Evolutionary conservation across 2,329 filamentous ascomycete genomes (phyloP).

Genomic region (Helminthosporium solani): DNA sequence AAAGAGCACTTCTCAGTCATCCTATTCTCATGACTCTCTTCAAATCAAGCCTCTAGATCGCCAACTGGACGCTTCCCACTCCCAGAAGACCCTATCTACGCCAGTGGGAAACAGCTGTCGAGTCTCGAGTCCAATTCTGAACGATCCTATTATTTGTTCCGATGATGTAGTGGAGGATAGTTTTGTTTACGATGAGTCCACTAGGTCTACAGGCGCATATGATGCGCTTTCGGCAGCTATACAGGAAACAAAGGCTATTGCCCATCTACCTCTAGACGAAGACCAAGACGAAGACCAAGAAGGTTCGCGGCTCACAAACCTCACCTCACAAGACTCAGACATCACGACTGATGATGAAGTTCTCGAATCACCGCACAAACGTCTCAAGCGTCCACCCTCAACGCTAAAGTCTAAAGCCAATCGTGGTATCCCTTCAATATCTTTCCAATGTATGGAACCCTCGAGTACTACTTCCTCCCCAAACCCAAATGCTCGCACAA

Average conservation of each 20-base stretch:
- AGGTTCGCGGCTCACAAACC: constrained; percentile 24
- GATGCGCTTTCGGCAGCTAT: constrained; percentile 68
- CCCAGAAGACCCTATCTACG: constrained; percentile 41
- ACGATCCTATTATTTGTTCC: constrained; percentile 3
- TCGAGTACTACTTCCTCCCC: constrained; percentile 47
- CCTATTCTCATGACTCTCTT: constrained; percentile 43
- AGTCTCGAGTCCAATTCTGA: constrained; percentile 7
- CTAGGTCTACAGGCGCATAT: constrained; percentile 3
- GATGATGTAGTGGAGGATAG: constrained; percentile 34
- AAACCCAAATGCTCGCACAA: constrained; percentile 74
- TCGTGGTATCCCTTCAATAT: constrained; percentile 54
- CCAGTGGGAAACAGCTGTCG: constrained; percentile 34
- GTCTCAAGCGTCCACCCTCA: constrained; percentile 5
- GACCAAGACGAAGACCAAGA: constrained; percentile 40
- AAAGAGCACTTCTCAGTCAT: constrained; percentile 7
- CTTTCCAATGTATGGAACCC: constrained; percentile 62
- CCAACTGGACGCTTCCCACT: constrained; percentile 39
- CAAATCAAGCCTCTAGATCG: constrained; percentile 53
- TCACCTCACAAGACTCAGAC: constrained; percentile 22
- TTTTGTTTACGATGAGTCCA: constrained; percentile 18
- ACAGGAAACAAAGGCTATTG: constrained; percentile 59
- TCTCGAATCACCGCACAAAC: constrained; percentile 18
- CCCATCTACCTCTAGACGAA: constrained; percentile 53
- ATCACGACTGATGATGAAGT: constrained; percentile 26
- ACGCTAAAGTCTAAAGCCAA: constrained; percentile 3